Evolutionary conservation across 805 yeast genomes (phyloP).

Genomic region (Cyberlindnera lachancei): DNA sequence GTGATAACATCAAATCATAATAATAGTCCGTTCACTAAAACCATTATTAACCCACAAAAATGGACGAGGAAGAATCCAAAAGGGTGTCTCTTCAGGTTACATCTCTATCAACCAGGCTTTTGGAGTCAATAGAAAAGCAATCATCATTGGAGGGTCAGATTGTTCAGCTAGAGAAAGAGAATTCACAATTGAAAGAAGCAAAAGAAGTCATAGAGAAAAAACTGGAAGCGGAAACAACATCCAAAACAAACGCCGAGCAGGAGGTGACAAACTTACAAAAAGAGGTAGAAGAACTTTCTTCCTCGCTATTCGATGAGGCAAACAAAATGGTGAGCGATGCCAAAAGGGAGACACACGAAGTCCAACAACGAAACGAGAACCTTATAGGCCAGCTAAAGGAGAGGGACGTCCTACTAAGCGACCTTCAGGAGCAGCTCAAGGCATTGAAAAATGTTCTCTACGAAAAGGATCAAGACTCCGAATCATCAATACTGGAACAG

Average conservation of each 20-base stretch:
- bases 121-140: slow-evolving; percentile 53
- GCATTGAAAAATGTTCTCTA: slow-evolving; percentile 57
- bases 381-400: slow-evolving; percentile 51
- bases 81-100: slow-evolving; percentile 50
- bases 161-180: slow-evolving; percentile 31
- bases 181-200: slow-evolving; percentile 21
- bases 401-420: slow-evolving; percentile 58
- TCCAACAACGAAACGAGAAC: slow-evolving; percentile 50
- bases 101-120: slow-evolving; percentile 48
- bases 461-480: slow-evolving; percentile 31
- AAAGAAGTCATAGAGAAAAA: slow-evolving; percentile 23
- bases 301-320: slow-evolving; percentile 75
- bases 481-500: background rate
- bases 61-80: slow-evolving; percentile 24
- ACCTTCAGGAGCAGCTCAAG: slow-evolving; percentile 57
- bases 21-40: too few relatives aligned
- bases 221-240: slow-evolving; percentile 24
- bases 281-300: slow-evolving; percentile 76
- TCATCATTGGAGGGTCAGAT: slow-evolving; percentile 46
- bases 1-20: too few relatives aligned
- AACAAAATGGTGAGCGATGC: slow-evolving; percentile 80
- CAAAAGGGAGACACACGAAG: slow-evolving; percentile 53
- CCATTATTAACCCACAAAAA: too few relatives aligned
- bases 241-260: slow-evolving; percentile 43
- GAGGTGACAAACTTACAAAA: slow-evolving; percentile 54